Evolutionary conservation across 129 eudicot species (phyloP).

Genomic region (Flaveria robusta): DNA sequence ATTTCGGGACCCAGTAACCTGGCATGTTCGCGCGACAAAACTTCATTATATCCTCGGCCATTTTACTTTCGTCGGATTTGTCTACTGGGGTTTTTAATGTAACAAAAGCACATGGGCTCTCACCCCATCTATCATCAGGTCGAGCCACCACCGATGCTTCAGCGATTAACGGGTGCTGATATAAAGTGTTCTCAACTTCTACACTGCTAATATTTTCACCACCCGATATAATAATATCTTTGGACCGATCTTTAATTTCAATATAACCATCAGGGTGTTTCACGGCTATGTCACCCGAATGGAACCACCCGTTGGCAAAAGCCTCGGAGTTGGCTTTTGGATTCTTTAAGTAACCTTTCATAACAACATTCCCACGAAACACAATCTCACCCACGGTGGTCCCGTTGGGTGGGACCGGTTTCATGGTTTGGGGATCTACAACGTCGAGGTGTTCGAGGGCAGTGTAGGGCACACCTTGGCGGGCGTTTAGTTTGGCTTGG

Average conservation of each 20-base stretch:
- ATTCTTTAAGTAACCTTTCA: conserved; percentile 90
- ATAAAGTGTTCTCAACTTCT: conserved; percentile 78
- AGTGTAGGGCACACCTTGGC: conserved; percentile 70
- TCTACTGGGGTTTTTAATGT: conserved; percentile 51
- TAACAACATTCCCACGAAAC: conserved; percentile 71
- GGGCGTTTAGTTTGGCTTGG: conserved; percentile 66
- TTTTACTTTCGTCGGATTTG: conserved; percentile 38
- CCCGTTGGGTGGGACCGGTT: conserved; percentile 75
- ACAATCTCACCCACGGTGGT: conserved; percentile 80
- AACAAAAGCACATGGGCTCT: conserved; percentile 88
- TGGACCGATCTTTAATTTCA: conserved; percentile 82
- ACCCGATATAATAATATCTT: conserved; percentile 89
- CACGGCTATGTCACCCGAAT: conserved; percentile 78
- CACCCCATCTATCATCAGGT: conserved; percentile 83
- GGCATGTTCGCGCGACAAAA: conserved; percentile 69
- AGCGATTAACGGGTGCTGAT: conserved; percentile 58
- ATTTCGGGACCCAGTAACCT: conserved; percentile 73
- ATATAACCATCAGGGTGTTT: conserved; percentile 82
- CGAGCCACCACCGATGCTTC: conserved; percentile 89
- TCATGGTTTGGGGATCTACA: conserved; percentile 51
- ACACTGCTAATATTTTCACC: conserved; percentile 97
- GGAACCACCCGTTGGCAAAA: conserved; percentile 78
- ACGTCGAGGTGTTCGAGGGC: conserved; percentile 65
- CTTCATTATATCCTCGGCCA: conserved; percentile 68
- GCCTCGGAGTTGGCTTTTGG: conserved; percentile 78